Evolutionary conservation across 2,329 filamentous ascomycete genomes (phyloP), one percentile per base, ranked within the genome.

Genomic region (Cordyceps pruinosa): DNA sequence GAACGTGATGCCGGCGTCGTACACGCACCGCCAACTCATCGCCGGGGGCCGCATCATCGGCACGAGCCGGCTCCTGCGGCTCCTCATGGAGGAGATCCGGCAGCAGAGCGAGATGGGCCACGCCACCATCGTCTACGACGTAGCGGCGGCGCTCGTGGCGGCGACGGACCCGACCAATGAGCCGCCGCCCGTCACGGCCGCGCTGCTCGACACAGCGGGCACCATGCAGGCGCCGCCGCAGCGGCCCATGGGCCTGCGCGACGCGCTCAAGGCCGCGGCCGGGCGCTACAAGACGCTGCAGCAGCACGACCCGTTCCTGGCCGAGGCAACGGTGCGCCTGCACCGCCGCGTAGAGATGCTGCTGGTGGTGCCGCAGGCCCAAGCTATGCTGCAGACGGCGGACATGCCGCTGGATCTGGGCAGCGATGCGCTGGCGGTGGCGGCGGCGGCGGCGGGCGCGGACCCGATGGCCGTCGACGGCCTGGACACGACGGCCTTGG

Each of bases 1-100:
- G 35, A 82, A 79, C 58, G 73, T 74, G 32, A 81, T 81, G 73
- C 82, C 82, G 1, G 77, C 87, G 0, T 77, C 80, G 12, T 93
- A 92, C 68, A 89, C 86, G 0, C 87, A 91, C 66, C 83, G 86
- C 5, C 85, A 88, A 61, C 73, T 90, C 3, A 77, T 89, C 9
- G 77, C 80, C 0, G 83, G 80, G 0, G 69, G 83, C 35, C 79
- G 81, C 56, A 74, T 88, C 32, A 71, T 88, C 1, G 87, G 87
- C 0, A 80, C 86, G 0, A 80, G 76, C 58, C 75, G 78, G 5
- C 72, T 89, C 0, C 70, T 93, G 1, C 69, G 77, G 2, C 71
- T 83, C 6, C 80, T 93, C 23, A 66, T 90, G 12, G 84, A 90
- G 8, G 88, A 91, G 62, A 71, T 90, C 7, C 83, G 81, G 62